A percentile compares a stretch with the other conserved stretches of the same genome.
phyloP scores from a whole-genome alignment of 129 eudicot species.

The Flaveria robusta region DNA sequence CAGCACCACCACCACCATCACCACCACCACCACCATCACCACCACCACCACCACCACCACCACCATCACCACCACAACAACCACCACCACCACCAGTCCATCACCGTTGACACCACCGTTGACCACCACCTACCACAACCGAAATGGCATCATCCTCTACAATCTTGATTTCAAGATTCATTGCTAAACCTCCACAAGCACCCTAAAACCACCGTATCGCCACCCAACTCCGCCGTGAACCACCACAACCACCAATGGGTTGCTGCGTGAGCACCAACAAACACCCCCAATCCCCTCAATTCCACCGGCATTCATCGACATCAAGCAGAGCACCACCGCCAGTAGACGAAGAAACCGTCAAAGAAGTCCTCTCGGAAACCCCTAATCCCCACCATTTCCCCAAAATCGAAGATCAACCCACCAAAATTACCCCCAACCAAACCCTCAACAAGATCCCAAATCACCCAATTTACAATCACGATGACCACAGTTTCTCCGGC shows the following conservation, averaged over 20 bases:
- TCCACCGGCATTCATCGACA: conserved; percentile 32
- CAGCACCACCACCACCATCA: conserved; percentile 4
- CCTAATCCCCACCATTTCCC: conserved; percentile 34
- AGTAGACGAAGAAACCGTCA: conserved; percentile 65
- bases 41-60: conserved; percentile 13
- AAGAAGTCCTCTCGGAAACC: conserved; percentile 66
- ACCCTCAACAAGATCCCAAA: conserved; percentile 27
- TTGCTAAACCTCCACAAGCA: background rate
- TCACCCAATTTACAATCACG: conserved; percentile 12
- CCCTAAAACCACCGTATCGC: conserved; percentile 22
- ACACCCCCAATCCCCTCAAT: conserved; percentile 25
- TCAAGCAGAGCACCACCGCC: conserved; percentile 54
- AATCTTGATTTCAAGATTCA: background rate
- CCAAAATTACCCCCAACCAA: conserved; percentile 25
- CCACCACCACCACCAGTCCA: conserved; percentile 16
- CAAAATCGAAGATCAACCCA: conserved; percentile 29
- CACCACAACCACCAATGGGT: conserved; percentile 39
- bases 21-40: background rate
- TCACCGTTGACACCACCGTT: conserved; percentile 2
- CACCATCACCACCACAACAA: background rate
- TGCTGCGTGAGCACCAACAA: conserved; percentile 48
- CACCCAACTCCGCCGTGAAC: background rate
- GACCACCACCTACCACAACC: background rate
- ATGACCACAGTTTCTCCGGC: conserved; percentile 23
- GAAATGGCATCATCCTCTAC: background rate